Base-by-base conservation (phyloP, 2,329 filamentous ascomycete genomes). In the Aspergillus sp. region DNA sequence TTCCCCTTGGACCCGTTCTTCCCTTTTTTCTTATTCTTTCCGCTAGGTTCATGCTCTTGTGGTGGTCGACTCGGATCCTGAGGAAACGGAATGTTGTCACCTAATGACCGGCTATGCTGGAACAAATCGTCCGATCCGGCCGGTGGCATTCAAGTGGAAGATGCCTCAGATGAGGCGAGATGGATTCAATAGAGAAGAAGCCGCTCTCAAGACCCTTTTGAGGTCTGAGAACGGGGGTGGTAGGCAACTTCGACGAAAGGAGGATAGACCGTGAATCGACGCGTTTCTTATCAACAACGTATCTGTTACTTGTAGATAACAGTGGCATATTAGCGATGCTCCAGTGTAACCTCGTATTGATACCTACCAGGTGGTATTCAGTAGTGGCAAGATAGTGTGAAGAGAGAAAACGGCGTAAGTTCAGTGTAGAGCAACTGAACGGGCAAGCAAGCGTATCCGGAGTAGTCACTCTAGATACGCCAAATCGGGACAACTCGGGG, bases 131-230 rank as follows among this genome's bases (percentile, higher is more conserved):
- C 68, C 57, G 66, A 66, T 48, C 63, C 62, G 60, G 60, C 66
- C 58, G 67, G 66, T 63, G 63, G 67, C 69, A 72, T 72, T 62
- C 65, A 71, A 70, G 59, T 62, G 55, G 55, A 58, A 51, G 55
- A 57, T 63, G 63, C 64, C 61, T 51, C 46, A 45, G 12, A 43
- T 23, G 60, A 62, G 62, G 60, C 63, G 56, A 56, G 43, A 38
- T 23, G 23, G 30, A 45, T 32, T 53, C 41, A 42, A 33, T 37
- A 46, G 25, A 9, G 47, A 35, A 42, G 52, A 43, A 44, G 52
- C 64, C 62, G 63, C 59, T 56, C 65, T 60, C 62, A 59, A 54
- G 55, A 63, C 61, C 62, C 54, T 45, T 30, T 35, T 20, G 41
- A 57, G 62, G 62, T 55, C 63, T 59, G 62, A 66, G 62, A 67